A percentile compares a stretch with the other conserved stretches of the same genome.
Conservation (phyloP, 2,329 filamentous ascomycete species). For the Alternaria sp. region DNA sequence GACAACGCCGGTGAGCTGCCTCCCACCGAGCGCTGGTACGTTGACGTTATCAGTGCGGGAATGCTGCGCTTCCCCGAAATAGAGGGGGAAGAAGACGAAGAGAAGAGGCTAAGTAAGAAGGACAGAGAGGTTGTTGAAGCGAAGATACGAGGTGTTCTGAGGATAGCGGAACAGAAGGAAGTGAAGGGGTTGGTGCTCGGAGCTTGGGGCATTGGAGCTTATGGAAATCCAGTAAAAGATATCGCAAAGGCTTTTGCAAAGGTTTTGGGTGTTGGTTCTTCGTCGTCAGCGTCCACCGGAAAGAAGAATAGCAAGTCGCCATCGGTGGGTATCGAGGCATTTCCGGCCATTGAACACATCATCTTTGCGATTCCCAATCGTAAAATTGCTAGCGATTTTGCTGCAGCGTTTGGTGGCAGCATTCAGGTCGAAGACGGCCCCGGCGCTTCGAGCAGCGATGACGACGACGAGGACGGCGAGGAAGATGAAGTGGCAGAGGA, state of each 20-base stretch:
- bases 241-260: constrained; percentile 65
- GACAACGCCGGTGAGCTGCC: constrained; percentile 51
- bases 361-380: constrained; percentile 66
- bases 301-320: constrained; percentile 29
- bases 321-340: constrained; percentile 38
- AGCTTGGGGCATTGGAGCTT: constrained; percentile 71
- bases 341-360: constrained; percentile 61
- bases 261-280: constrained; percentile 24
- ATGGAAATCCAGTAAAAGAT: constrained; percentile 68
- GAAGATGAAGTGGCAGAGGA: constrained; percentile 39
- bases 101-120: constrained; percentile 42
- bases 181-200: constrained; percentile 64
- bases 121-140: constrained; percentile 61
- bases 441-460: constrained; percentile 43
- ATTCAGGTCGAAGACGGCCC: constrained; percentile 49
- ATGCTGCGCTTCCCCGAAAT: constrained; percentile 67
- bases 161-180: constrained; percentile 57
- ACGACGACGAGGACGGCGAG: constrained; percentile 36
- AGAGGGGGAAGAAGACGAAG: constrained; percentile 52
- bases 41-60: constrained; percentile 66
- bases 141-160: constrained; percentile 67
- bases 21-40: constrained; percentile 63
- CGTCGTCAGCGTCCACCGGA: constrained; percentile 24
- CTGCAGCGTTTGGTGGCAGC: constrained; percentile 56
- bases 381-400: constrained; percentile 63